Base-by-base conservation (phyloP, 768 basidiomycete species). In the Calvatia gigantea region DNA sequence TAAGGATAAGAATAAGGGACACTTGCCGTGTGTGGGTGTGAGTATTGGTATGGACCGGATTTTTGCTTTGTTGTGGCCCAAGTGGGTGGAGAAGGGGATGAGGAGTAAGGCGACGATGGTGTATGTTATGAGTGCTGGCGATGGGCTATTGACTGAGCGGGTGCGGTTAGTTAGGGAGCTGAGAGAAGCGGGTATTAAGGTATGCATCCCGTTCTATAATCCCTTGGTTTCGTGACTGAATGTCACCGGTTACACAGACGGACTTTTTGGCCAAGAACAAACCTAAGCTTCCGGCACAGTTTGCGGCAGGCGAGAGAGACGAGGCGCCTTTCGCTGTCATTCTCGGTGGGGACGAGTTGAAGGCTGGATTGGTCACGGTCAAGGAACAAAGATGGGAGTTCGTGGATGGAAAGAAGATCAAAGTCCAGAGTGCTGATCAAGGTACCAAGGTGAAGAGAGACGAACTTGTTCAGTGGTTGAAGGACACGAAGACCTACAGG, bases 251-350 rank as follows among this genome's bases (percentile, higher is more conserved):
- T 41, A 39, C 39, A 4, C 62, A 95, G 93, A 81, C 90, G 54
- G 97, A 98, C 69, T 98, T 93, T 75, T 74, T 94, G 63, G 90
- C 91, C 58, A 98, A 97, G 70, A 83, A 75, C 52, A 98, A 97
- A 68, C 95, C 97, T 0, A 98, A 98, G 68, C 70, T 93, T 31
- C 78, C 79, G 0, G 77, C 84, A 2, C 96, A 99, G 65, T 98
- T 96, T 66, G 89, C 89, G 19, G 86, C 87, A 1, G 91, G 89
- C 25, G 97, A 97, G 73, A 86, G 76, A 66, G 95, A 98, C 64
- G 87, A 92, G 60, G 91, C 92, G 38, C 96, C 95, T 0, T 97
- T 93, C 70, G 94, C 89, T 1, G 80, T 98, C 54, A 91, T 98
- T 60, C 74, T 98, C n/a, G 95, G 94, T 7, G 81, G 80, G 1